phyloP scores from a whole-genome alignment of 2,329 filamentous ascomycete genomes.

The Fusarium subtropicale region DNA sequence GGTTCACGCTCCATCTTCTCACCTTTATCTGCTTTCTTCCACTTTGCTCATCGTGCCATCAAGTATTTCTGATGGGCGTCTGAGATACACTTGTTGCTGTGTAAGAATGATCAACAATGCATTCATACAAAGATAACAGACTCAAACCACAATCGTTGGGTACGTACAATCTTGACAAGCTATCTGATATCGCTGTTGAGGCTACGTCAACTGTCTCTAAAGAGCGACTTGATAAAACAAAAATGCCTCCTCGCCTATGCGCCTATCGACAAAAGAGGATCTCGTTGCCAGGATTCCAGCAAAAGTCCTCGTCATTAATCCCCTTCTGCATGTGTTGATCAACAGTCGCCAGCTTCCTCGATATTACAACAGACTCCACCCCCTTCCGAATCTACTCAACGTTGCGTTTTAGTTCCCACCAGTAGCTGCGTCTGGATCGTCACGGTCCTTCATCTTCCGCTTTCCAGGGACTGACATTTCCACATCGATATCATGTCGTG shows the following conservation, averaged over 20 bases:
- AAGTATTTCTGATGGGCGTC: not conserved
- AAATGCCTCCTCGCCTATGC: constrained; percentile 8
- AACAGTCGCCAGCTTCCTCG: constrained; percentile 10
- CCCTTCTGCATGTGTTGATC: constrained; percentile 13
- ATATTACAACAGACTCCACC: constrained; percentile 13
- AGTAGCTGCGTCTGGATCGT: constrained; percentile 44
- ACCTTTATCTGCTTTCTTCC: not conserved
- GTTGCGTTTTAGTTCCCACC: constrained; percentile 9
- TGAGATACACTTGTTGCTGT: not conserved
- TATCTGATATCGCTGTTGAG: constrained; percentile 10
- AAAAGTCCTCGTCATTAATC: constrained; percentile 22
- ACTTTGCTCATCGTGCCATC: not conserved
- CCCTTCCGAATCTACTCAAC: not conserved
- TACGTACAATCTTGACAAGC: constrained; percentile 15
- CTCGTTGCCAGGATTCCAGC: constrained; percentile 4
- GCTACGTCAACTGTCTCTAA: constrained; percentile 2
- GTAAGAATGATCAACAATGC: not conserved
- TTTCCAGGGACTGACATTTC: constrained; percentile 56
- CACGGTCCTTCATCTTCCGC: constrained; percentile 63
- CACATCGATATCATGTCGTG: constrained; percentile 54
- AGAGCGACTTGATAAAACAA: constrained; percentile 5
- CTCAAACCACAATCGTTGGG: not conserved
- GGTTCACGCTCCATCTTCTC: constrained; percentile 5
- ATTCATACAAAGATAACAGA: not conserved
- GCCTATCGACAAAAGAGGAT: constrained; percentile 1